Evolutionary conservation across 2,329 filamentous ascomycete genomes (phyloP), one percentile per base, ranked within the genome.

Genomic region (Scedosporium dehoogii): DNA sequence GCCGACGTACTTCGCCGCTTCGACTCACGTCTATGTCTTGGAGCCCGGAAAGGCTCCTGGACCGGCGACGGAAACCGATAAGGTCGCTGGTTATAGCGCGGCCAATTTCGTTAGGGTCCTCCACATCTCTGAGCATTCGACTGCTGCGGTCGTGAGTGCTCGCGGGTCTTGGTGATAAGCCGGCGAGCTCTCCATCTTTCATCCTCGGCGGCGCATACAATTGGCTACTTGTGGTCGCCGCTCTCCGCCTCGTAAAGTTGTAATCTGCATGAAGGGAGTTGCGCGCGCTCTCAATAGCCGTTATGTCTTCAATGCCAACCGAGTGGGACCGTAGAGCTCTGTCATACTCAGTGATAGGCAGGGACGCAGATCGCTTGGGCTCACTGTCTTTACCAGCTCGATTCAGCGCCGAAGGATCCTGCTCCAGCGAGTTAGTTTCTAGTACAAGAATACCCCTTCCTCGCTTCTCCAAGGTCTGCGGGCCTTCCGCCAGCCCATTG

Each of bases 251-350:
- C 12, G 69, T 67, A 27, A 73, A 71, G 64, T 68, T 72, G 23
- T 71, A 69, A 16, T 83, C 82, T 53, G 75, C 73, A 62, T 78
- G 79, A 53, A 82, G 66, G 1, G 83, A 85, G 68, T 79, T 83
- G 25, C 81, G 80, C 2, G 77, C 80, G 63, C 77, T 82, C 63
- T 81, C 79, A 25, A 82, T 82, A 44, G 77, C 79, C 41, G 77
- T 74, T 25, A 81, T 80, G 66, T 85, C 81, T 44, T 83, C 79
- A 1, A 79, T 79, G 1, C 83, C 81, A 48, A 85, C 74, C 1
- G 85, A 86, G 69, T 87, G 84, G 12, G 85, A 87, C 55, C 84
- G 78, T 44, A 87, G 69, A 1, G 85, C 84, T 53, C 81, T 78
- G 64, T 85, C 82, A 65, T 80, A 84, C 67, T 87, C 84, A 56